A percentile compares a stretch with the other conserved stretches of the same genome.
Conservation (phyloP, 371 early-diverging fungal species). For the Mucor circinelloides region DNA sequence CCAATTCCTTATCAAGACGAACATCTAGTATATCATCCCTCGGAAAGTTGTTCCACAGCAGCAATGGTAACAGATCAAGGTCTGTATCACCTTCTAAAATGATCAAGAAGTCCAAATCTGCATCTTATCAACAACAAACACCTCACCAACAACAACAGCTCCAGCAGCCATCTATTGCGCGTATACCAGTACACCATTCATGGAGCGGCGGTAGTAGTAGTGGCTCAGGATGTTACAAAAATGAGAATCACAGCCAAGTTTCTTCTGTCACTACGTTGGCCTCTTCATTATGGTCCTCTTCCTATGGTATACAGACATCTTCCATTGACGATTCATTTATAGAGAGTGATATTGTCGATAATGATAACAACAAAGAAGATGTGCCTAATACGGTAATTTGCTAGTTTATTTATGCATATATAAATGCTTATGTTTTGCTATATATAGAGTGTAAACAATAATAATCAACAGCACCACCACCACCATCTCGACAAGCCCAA, state of each 20-base stretch:
- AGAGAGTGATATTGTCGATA: background rate
- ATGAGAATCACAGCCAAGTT: background rate
- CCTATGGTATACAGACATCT: background rate
- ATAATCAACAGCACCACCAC: background rate
- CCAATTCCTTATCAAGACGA: conserved; percentile 21
- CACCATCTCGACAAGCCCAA: background rate
- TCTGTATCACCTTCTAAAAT: conserved; percentile 19
- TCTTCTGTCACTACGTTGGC: background rate
- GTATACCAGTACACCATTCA: conserved; percentile 10
- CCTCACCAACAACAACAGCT: background rate
- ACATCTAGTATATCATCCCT: conserved; percentile 37
- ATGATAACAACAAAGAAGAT: background rate
- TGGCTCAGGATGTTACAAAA: background rate
- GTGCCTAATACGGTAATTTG: background rate
- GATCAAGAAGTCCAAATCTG: conserved; percentile 1
- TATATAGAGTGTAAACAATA: background rate
- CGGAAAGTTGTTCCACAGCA: conserved; percentile 34
- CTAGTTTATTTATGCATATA: background rate
- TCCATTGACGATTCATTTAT: background rate
- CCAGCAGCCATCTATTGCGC: background rate
- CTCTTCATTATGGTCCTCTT: conserved; percentile 1
- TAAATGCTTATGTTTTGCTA: background rate
- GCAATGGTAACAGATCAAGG: conserved; percentile 1
- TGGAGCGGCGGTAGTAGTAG: background rate
- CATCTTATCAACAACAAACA: background rate